Evolutionary conservation across 768 basidiomycete species (phyloP).

Genomic region (Psilocybe cubensis): DNA sequence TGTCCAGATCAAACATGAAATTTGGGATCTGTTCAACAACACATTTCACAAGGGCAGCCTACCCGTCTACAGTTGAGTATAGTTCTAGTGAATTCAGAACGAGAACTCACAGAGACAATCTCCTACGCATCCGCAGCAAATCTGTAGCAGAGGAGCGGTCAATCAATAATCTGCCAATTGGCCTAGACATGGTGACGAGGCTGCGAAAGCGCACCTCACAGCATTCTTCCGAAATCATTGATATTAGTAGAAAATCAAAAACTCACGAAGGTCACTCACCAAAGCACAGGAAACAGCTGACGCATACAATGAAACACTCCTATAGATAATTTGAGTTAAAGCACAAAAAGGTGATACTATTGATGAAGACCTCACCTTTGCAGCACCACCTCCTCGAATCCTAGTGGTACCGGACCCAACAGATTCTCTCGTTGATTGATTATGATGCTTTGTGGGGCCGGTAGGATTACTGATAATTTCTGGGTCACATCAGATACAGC

Average conservation of each 20-base stretch:
- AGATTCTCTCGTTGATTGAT: background rate
- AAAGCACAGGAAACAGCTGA: conserved; percentile 14
- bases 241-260: background rate
- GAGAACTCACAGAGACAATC: conserved; percentile 15
- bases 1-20: background rate
- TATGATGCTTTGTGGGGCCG: background rate
- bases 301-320: conserved; percentile 13
- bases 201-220: conserved; percentile 9
- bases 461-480: background rate
- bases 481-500: background rate
- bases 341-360: background rate
- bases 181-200: background rate
- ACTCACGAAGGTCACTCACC: conserved; percentile 3
- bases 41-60: conserved; percentile 17
- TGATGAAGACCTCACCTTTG: background rate
- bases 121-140: conserved; percentile 17
- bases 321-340: background rate
- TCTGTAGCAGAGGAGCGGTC: background rate
- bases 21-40: conserved; percentile 5
- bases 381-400: conserved; percentile 8
- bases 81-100: background rate
- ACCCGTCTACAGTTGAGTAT: background rate
- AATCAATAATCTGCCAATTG: background rate
- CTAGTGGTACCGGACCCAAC: background rate
- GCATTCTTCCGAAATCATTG: conserved; percentile 8